Evolutionary conservation across 306 rosid species (phyloP), one percentile per base, ranked within the genome.

Genomic region (Rosa chinensis): DNA sequence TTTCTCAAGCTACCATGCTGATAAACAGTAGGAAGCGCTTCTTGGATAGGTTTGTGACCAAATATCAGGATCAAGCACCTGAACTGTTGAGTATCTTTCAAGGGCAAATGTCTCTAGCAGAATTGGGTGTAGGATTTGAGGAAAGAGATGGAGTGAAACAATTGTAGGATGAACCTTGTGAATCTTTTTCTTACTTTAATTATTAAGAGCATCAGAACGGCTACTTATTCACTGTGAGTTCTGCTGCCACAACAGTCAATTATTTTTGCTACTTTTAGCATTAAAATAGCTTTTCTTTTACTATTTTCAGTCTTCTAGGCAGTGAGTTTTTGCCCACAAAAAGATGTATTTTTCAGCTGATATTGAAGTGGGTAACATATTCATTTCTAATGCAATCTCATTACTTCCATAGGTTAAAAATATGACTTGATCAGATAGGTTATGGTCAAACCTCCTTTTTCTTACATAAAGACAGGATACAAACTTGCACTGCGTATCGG

Each of bases 21-120:
- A 21, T 42, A 43, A 21, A 21, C 14, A 40, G 35, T 21, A 70
- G 6, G 39, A 44, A 45, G 74, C 9, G 10, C 39, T 45, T 53
- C 23, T 21, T 18, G 10, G 37, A 37, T 5, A 39, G 66, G 50
- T 73, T 73, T 73, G 48, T 55, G 13, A 39, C 40, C 35, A 73
- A 12, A 37, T 73, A 55, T 55, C 39, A 73, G 62, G 35, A 73
- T 12, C 77, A 28, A 55, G 77, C 44, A 20, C 77, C 66, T 39
- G 66, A 74, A 39, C 61, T 37, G 8, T 39, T 37, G 50, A 20
- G 77, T 21, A 20, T 53, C n/a, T 37, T 53, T 74, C 42, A 40
- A 42, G 42, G 69, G 68, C 5, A 56, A 58, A 40, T 74, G 5
- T 6, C 23, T 40, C 53, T 74, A 56, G 67, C n/a, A 1, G 67